Evolutionary conservation across 2,329 filamentous ascomycete genomes (phyloP).

Genomic region (Aspergillus quadrilineatus): DNA sequence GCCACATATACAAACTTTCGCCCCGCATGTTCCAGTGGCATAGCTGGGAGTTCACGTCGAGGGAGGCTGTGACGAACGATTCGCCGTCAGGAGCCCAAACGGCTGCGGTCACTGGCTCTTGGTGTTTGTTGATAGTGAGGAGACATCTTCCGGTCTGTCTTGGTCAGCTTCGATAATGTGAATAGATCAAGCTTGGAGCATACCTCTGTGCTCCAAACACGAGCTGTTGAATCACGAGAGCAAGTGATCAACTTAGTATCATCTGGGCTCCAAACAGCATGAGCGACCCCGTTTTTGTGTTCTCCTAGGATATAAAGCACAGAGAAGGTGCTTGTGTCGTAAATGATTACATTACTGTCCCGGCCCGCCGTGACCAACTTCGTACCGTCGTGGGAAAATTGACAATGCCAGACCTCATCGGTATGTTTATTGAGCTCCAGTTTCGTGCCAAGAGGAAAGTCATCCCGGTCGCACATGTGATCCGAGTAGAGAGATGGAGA

Average conservation of each 20-base stretch:
- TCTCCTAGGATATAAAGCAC: slow-evolving; percentile 62
- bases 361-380: slow-evolving; percentile 79
- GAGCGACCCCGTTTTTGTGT: slow-evolving; percentile 71
- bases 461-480: slow-evolving; percentile 74
- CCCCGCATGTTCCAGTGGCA: slow-evolving; percentile 69
- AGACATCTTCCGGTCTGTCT: slow-evolving; percentile 63
- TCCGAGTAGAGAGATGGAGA: slow-evolving; percentile 86
- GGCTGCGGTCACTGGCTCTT: slow-evolving; percentile 83
- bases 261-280: slow-evolving; percentile 89
- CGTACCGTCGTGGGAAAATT: slow-evolving; percentile 84
- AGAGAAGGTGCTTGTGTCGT: slow-evolving; percentile 71
- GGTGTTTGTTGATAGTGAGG: slow-evolving; percentile 66
- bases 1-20: slow-evolving; percentile 64
- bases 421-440: slow-evolving; percentile 69
- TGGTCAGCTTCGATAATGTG: background rate
- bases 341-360: slow-evolving; percentile 74
- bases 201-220: slow-evolving; percentile 72
- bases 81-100: slow-evolving; percentile 81
- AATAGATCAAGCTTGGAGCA: slow-evolving; percentile 28
- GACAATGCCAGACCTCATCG: slow-evolving; percentile 87
- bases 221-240: slow-evolving; percentile 69
- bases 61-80: slow-evolving; percentile 75
- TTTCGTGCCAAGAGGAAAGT: slow-evolving; percentile 73
- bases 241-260: slow-evolving; percentile 84
- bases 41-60: slow-evolving; percentile 66